phyloP scores from a whole-genome alignment of 345 rosid genomes.

The Syzygium grande region DNA sequence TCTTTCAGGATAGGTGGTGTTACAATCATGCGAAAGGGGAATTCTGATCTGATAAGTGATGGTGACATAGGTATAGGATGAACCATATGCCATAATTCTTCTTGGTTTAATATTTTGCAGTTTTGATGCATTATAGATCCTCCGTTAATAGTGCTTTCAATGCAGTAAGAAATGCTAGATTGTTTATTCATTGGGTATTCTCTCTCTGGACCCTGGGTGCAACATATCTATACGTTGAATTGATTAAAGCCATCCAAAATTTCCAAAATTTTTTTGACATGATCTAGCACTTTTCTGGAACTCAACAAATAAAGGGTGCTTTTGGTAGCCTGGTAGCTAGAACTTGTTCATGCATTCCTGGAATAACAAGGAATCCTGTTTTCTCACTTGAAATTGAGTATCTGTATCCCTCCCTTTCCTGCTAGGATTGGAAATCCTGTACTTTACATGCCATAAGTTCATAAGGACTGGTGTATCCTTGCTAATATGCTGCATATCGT shows the following conservation, averaged over 20 bases:
- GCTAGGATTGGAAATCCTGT: neutral
- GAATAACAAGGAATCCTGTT: neutral
- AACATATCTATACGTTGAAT: neutral
- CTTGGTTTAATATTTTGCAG: neutral
- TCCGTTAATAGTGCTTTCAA: neutral
- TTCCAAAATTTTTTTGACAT: neutral
- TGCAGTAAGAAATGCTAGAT: neutral
- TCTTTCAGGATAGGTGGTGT: slow-evolving; percentile 76
- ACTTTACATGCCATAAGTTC: neutral
- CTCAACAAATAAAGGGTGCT: neutral
- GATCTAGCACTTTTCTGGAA: neutral
- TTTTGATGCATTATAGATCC: neutral
- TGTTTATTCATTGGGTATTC: neutral
- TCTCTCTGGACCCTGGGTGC: neutral
- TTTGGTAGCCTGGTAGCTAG: neutral
- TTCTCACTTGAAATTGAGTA: neutral
- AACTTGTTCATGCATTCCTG: neutral
- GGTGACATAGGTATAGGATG: slow-evolving; percentile 56
- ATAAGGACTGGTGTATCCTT: neutral
- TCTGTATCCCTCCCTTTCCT: neutral
- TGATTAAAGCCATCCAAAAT: neutral
- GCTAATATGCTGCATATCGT: neutral
- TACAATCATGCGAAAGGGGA: slow-evolving; percentile 81
- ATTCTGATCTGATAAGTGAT: slow-evolving; percentile 69
- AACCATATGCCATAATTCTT: neutral